phyloP scores from a whole-genome alignment of 371 early-diverging fungal species.

The Catenaria anguillulae region DNA sequence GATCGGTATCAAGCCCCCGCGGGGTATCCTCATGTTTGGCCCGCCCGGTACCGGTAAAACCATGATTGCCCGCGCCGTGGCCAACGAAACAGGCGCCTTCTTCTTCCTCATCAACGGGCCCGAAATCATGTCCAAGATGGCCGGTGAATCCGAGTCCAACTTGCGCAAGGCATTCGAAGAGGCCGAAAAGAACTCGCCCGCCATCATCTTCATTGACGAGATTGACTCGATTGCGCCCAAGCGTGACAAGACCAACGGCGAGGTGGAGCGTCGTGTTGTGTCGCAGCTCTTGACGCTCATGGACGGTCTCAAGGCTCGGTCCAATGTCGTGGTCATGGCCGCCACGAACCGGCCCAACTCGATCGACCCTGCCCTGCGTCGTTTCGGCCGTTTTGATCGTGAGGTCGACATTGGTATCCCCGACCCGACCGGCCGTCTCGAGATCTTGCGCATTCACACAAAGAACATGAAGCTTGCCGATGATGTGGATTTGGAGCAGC shows the following conservation, averaged over 20 bases:
- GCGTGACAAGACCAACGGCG: constrained; percentile 81
- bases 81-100: constrained; percentile 81
- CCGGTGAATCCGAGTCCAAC: constrained; percentile 97
- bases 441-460: constrained; percentile 98
- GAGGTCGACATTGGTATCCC: constrained; percentile 99
- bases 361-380: constrained; percentile 98
- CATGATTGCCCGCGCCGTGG: constrained; percentile 58
- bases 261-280: constrained; percentile 98
- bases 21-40: constrained; percentile 95
- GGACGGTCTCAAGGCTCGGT: constrained; percentile 98
- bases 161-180: constrained; percentile 98
- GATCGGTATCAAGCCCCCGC: constrained; percentile 98
- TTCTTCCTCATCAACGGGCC: constrained; percentile 96
- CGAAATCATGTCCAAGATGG: constrained; percentile 99
- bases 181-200: constrained; percentile 96
- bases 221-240: constrained; percentile 54
- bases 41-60: constrained; percentile 93
- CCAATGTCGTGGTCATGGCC: constrained; percentile 95
- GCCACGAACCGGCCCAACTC: constrained; percentile 98
- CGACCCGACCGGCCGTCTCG: constrained; percentile 96
- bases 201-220: constrained; percentile 98
- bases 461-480: constrained; percentile 98
- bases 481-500: constrained; percentile 95
- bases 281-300: constrained; percentile 98
- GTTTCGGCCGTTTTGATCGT: constrained; percentile 99